Evolutionary conservation across 495 filamentous ascomycete species (phyloP), one percentile per base, ranked within the genome.

Genomic region (Darksidea phi): DNA sequence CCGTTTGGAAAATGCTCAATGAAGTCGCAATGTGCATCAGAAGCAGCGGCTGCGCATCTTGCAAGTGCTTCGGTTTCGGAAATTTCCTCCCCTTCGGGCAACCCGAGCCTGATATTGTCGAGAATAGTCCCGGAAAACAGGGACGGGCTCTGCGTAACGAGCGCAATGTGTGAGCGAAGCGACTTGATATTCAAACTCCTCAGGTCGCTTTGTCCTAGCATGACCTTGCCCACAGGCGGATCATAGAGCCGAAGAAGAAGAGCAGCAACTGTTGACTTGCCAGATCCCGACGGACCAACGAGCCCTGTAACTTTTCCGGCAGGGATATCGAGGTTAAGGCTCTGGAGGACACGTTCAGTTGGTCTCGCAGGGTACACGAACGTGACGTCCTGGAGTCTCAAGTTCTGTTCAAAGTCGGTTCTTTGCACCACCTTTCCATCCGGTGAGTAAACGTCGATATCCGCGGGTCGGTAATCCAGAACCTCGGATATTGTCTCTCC

Each of bases 401-500:
- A 10, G 10, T 32, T 32, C 28, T 32, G 28, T 1, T 25, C 15
- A 17, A 72, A 46, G 11, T 61, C 66, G 3, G 28, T 32, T n/a
- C 8, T 10, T 20, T 25, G 6, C 11, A 17, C 17, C 45, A 12
- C 32, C 3, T 34, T 34, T 28, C 67, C 58, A 0, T 77, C 55
- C 0, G 71, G 67, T 10, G 67, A 71, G 37, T 74, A 72, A 2
- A 72, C 55, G 59, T 75, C 63, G 42, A 78, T 73, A 4, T 50
- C 24, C 3, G 70, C 59, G n/a, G 73, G 62, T 0, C 69, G 68
- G 2, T 75, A 63, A 43, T 84, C 79, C 1, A 85, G 76, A 1
- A 84, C 63, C 4, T 67, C 70, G 13, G 80, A 75, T 37, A 84
- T 78, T 25, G 71, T 65, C 10, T 64, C 63, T 2, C 77, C 73